phyloP scores from a whole-genome alignment of 129 eudicot genomes.

The Mikania micrantha region DNA sequence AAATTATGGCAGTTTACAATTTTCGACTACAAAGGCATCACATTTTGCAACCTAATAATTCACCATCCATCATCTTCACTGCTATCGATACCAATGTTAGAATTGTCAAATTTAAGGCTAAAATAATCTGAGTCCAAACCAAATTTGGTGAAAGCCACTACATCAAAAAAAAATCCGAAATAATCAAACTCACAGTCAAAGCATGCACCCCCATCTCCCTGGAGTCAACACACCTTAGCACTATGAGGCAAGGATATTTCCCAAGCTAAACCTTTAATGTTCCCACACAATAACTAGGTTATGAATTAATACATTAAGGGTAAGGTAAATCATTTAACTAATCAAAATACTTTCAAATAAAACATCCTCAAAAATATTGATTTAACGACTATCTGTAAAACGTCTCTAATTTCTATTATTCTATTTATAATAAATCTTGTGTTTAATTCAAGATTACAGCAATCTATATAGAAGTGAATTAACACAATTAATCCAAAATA shows the following conservation, averaged over 20 bases:
- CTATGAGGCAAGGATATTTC: not conserved
- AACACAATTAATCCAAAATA: not conserved
- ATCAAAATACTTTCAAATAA: not conserved
- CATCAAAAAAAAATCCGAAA: not conserved
- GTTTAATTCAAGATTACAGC: conserved; percentile 7
- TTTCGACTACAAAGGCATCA: not conserved
- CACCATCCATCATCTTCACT: not conserved
- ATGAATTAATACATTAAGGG: not conserved
- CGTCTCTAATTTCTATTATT: not conserved
- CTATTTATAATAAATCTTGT: not conserved
- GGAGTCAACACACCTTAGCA: not conserved
- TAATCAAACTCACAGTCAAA: not conserved
- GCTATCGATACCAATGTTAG: not conserved
- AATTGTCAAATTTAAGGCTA: not conserved
- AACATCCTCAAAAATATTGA: not conserved
- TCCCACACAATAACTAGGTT: not conserved
- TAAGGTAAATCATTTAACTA: not conserved
- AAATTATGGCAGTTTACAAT: too few species aligned
- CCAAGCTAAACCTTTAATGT: not conserved
- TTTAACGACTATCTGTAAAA: not conserved
- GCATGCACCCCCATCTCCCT: not conserved
- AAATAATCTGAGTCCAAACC: not conserved
- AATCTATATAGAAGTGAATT: conserved; percentile 3
- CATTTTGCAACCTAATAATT: not conserved
- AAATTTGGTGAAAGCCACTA: not conserved